Evolutionary conservation across 2,329 filamentous ascomycete genomes (phyloP).

Genomic region (Chrysoporthe austroafricana): DNA sequence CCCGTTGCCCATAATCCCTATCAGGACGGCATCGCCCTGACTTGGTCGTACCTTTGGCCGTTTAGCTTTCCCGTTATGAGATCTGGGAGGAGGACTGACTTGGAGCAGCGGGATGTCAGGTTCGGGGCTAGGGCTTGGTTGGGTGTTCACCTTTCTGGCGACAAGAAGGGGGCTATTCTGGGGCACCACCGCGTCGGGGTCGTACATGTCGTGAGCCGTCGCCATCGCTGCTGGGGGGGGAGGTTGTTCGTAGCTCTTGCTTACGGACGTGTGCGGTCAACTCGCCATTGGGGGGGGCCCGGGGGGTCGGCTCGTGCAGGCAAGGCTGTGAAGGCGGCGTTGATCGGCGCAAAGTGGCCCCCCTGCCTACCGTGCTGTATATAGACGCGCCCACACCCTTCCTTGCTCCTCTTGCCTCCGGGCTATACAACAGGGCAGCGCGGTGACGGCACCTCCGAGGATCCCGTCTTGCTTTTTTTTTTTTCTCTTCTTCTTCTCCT

Average conservation of each 20-base stretch:
- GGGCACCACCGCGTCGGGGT: constrained; percentile 49
- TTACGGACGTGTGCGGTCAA: constrained; percentile 35
- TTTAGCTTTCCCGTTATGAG: constrained; percentile 53
- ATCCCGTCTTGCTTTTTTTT: background rate
- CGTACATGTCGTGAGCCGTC: constrained; percentile 47
- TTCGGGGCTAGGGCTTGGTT: constrained; percentile 56
- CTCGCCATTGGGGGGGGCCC: constrained; percentile 36
- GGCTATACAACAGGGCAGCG: background rate
- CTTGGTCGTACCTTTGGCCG: constrained; percentile 57
- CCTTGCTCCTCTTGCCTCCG: background rate
- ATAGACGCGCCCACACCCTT: background rate
- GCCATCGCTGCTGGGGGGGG: constrained; percentile 43
- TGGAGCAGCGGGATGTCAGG: constrained; percentile 48
- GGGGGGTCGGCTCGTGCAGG: constrained; percentile 14
- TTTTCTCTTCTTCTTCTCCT: background rate
- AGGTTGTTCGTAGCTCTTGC: constrained; percentile 36
- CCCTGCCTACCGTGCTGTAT: constrained; percentile 1
- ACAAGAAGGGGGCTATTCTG: constrained; percentile 45
- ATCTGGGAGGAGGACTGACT: constrained; percentile 47
- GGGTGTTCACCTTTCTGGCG: constrained; percentile 48
- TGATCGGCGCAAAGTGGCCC: constrained; percentile 20
- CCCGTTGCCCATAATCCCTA: constrained; percentile 65
- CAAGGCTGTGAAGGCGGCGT: constrained; percentile 17
- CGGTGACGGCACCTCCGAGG: background rate
- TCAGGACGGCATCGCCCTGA: constrained; percentile 69